Base-by-base conservation (phyloP, 2,329 filamentous ascomycete genomes). In the Lecanicillium sp. region DNA sequence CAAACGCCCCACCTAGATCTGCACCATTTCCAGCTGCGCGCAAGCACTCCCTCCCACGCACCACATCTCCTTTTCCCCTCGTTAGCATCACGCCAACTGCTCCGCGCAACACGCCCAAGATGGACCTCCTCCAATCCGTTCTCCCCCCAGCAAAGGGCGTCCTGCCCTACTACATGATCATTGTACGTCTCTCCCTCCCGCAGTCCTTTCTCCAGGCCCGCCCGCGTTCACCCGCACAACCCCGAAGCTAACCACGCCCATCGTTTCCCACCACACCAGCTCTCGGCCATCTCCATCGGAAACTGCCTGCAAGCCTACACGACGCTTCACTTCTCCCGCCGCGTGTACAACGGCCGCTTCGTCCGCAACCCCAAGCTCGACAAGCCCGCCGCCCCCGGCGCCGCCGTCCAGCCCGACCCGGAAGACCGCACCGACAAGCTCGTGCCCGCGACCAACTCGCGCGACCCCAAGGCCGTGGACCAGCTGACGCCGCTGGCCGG, bases 241-340 rank as follows among this genome's bases (percentile, higher is more conserved):
- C 4, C 17, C 22, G 17, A 15, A n/a, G 33, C 37, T 42, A 25
- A 33, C 36, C 19, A 10, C 13, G 10, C 10, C 41, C 13, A 33
- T 19, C 10, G 8, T 13, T 37, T 46, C 25, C 52, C 44, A 42
- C 37, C 31, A 20, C 18, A 35, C 18, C 47, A 96, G 90, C 75
- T 94, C 56, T 87, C 87, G 41, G 56, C 88, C 41, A 75, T 94
- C 41, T 87, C 90, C 20, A 71, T 92, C 43, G 82, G 78, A 53
- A 98, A 98, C 70, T 84, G 80, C 27, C 58, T 94, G 33, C 89
- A 96, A 69, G 79, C 85, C 56, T 94, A 94, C 64, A 54, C 68
- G 27, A 94, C 87, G 14, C 72, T 89, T 4, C 72, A 80, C 59
- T 94, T 86, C 65, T 88, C 88, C 7, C 79, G 81, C n/a, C 83